Evolutionary conservation across 106 monocot genomes (phyloP), one percentile per base, ranked within the genome.

Genomic region (Posidonia australis): DNA sequence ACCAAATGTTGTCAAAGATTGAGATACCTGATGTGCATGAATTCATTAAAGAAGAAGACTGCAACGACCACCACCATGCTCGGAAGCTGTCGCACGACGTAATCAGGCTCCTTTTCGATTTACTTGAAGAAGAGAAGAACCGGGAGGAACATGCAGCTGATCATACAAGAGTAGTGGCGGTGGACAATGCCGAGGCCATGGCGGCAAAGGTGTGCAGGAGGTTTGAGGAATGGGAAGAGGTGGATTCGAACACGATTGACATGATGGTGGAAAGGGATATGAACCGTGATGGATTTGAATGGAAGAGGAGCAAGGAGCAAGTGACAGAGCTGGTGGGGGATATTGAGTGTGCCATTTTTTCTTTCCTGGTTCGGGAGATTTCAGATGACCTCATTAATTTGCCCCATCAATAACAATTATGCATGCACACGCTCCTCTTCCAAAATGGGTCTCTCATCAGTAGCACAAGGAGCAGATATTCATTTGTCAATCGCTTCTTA

Each of bases 221-320:
- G 41, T 72, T 72, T n/a, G 72, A 64, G 42, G 53, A 63, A 16
- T 72, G 72, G 72, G 62, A 72, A 23, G 65, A 29, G 20, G 73
- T 66, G 26, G 64, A 57, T 43, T 10, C 41, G 17, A 53, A 30
- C 54, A 71, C 46, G 32, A 61, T 70, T 12, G 64, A 60, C 66
- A 24, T 70, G 77, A 66, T 71, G 71, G 77, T 77, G 51, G 60
- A 66, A 36, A 29, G 20, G 77, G 77, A 77, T 41, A 30, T 66
- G 46, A 43, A 16, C 6, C 12, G 48, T 27, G 42, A 27, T n/a
- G 59, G 71, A 16, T 52, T 28, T 16, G 46, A 20, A 24, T 71
- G 77, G 77, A 64, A 63, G 60, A 60, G 46, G 6, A 49, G 54
- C 10, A 23, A 31, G 9, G 58, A 58, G 47, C 20, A 44, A 12